Evolutionary conservation across 345 rosid genomes (phyloP), one percentile per base, ranked within the genome.

Genomic region (Cardiospermum halicacabum): DNA sequence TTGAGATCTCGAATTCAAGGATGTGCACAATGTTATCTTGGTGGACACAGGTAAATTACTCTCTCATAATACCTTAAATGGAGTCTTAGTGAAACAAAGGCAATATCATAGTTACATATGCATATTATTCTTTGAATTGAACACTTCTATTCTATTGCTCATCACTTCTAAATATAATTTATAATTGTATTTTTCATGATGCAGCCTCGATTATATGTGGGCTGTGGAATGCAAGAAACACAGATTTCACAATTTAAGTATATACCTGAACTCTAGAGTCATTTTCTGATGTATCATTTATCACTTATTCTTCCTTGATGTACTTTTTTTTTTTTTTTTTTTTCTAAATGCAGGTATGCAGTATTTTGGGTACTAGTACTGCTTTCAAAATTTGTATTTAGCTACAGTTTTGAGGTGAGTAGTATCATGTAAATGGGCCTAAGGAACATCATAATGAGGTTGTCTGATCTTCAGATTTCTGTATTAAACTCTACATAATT

Each of bases 141-240:
- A 24, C 13, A 1, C 42, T 37, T 43, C 28, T 21, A 32, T 30
- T 25, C 18, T 13, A n/a, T n/a, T 22, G 18, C 28, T 28, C 25
- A 31, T 47, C 27, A 3, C 28, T 56, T 42, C 64, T 62, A 42
- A 51, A 18, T 45, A 18, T 0, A 28, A 13, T 24, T 40, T 26
- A 47, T 24, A 18, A 11, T 60, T 59, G 30, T 21, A 65, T 32
- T 59, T 73, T 30, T 53, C 64, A 39, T 74, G 25, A 11, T 80
- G 83, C 76, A 93, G 98, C 87, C 97, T 72, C 82, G 92, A 77
- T 76, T 84, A 80, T 93, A 77, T 59, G 72, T 90, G 60, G 98
- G 98, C 62, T 83, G 92, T 56, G 98, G 98, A 74, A 81, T 93
- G 94, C 98, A 93, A 74, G 98, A 93, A 82, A 86, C 90, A 56